A percentile compares a stretch with the other conserved stretches of the same genome.
Evolutionary conservation across 768 basidiomycete species (phyloP).

Genomic region (Trametes maxima): DNA sequence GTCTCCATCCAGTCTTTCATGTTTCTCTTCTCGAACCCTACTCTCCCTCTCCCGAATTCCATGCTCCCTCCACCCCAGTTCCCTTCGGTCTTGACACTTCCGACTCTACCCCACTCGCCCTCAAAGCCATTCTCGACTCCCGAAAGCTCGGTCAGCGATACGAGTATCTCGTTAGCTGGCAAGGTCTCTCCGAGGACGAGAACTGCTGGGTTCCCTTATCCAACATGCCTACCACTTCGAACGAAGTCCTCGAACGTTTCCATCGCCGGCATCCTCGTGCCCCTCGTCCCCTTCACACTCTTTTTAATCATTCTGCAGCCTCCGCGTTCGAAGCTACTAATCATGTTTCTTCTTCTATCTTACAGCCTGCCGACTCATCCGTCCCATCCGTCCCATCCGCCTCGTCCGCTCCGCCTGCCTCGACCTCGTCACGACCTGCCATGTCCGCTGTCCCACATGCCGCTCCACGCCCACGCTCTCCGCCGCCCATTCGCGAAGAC

Average conservation of each 20-base stretch:
- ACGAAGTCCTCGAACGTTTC: conserved; percentile 37
- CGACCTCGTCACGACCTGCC: too few relatives aligned
- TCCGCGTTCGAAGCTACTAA: background rate
- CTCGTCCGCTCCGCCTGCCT: too few relatives aligned
- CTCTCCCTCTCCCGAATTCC: conserved; percentile 36
- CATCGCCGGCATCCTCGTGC: conserved; percentile 36
- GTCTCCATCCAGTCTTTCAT: conserved; percentile 43
- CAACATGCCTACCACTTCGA: conserved; percentile 34
- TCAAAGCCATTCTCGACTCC: conserved; percentile 1
- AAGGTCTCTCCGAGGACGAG: conserved; percentile 32
- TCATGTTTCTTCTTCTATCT: too few relatives aligned
- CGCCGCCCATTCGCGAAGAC: too few relatives aligned
- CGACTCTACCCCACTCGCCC: background rate
- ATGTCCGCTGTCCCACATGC: too few relatives aligned
- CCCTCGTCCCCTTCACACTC: conserved; percentile 33
- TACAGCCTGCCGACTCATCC: too few relatives aligned
- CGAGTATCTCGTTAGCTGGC: conserved; percentile 6
- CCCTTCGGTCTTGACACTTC: conserved; percentile 12
- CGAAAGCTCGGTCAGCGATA: conserved; percentile 7
- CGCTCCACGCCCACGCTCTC: too few relatives aligned
- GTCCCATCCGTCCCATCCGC: too few relatives aligned
- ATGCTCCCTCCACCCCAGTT: conserved; percentile 25
- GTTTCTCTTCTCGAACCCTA: conserved; percentile 35
- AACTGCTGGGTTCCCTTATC: conserved; percentile 40
- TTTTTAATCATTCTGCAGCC: background rate